Conservation (phyloP, 495 filamentous ascomycete species). For the Penicillium psychrofluorescens region DNA sequence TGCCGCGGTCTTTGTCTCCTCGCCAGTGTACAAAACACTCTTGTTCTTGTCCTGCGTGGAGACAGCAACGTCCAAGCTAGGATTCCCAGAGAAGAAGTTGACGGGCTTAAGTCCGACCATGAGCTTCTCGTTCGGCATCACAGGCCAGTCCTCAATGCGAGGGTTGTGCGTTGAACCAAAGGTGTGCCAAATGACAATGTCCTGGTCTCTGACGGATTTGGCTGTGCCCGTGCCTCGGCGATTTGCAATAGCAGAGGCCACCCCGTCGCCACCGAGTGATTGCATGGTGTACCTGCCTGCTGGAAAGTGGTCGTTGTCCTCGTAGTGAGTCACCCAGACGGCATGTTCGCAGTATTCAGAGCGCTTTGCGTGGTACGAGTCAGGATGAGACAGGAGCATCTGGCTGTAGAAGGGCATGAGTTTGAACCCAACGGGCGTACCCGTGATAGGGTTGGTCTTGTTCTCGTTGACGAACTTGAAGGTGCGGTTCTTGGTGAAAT, state of each 20-base stretch:
- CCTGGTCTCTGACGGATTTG: conserved; percentile 38
- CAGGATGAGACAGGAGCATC: conserved; percentile 64
- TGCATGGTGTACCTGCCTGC: conserved; percentile 84
- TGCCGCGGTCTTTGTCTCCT: no score
- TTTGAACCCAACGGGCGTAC: conserved; percentile 71
- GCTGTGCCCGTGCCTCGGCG: conserved; percentile 11
- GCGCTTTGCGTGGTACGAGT: conserved; percentile 62
- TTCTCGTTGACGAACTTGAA: conserved; percentile 80
- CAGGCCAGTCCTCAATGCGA: conserved; percentile 54
- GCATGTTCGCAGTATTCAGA: conserved; percentile 73
- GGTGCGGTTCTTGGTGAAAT: conserved; percentile 52
- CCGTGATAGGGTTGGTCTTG: conserved; percentile 61
- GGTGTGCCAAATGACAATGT: conserved; percentile 44
- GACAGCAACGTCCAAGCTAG: conserved; percentile 37
- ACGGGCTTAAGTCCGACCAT: conserved; percentile 55
- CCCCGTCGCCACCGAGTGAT: conserved; percentile 47
- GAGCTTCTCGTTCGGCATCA: conserved; percentile 49
- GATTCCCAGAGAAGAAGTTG: conserved; percentile 68
- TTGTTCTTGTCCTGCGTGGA: conserved; percentile 23
- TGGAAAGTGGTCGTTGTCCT: conserved; percentile 71
- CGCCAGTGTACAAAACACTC: conserved; percentile 13
- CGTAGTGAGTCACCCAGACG: conserved; percentile 72
- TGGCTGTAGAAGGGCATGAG: conserved; percentile 65
- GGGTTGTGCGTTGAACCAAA: conserved; percentile 57
- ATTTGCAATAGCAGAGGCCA: conserved; percentile 10